Conservation (phyloP, 257 asterid genomes). For the Fraxinus cuspidata region DNA sequence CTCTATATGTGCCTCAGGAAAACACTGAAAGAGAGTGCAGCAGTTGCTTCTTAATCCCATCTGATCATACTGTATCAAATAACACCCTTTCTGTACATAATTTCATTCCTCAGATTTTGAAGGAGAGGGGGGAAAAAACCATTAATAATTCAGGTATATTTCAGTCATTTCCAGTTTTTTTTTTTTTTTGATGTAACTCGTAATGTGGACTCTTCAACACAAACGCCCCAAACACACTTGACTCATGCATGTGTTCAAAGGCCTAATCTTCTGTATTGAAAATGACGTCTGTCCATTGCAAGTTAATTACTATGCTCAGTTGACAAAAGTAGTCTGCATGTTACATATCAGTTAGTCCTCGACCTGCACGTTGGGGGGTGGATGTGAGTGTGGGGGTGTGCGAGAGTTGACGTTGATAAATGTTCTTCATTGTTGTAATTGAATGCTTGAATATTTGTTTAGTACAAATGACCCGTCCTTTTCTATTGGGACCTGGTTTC, state of each 20-base stretch:
- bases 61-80: conserved; percentile 30
- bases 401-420: background rate
- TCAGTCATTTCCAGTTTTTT: background rate
- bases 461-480: background rate
- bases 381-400: background rate
- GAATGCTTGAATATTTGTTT: conserved; percentile 1
- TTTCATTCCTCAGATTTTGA: conserved; percentile 34
- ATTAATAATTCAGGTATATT: conserved; percentile 35
- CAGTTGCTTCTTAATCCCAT: conserved; percentile 49
- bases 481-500: background rate
- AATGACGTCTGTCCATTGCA: background rate
- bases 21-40: conserved; percentile 43
- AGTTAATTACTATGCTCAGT: background rate
- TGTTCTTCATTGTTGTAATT: background rate
- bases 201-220: conserved; percentile 3
- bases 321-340: background rate
- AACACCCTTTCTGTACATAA: conserved; percentile 47
- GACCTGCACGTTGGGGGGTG: background rate
- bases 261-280: background rate
- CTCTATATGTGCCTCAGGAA: conserved; percentile 38
- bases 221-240: background rate
- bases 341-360: background rate
- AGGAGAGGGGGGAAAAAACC: conserved; percentile 27
- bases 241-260: background rate
- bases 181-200: background rate